These are phyloP conservation scores for Trypethelium eluteriae DNA, from an alignment of 495 filamentous ascomycete genomes.

Conservation along the genomic window DNA sequence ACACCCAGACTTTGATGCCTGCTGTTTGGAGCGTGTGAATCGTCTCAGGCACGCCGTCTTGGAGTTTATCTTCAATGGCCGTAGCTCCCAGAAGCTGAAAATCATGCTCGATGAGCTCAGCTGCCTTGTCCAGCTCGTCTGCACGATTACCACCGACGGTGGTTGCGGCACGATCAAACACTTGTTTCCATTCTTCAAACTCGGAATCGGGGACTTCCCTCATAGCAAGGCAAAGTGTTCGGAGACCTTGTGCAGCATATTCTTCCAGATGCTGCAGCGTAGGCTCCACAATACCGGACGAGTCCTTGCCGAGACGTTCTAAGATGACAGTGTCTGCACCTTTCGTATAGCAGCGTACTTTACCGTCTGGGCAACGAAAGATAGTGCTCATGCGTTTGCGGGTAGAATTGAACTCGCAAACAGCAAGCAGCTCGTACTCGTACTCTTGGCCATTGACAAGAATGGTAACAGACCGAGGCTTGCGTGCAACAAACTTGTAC, in stretches of 20 bases:
- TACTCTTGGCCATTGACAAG: constrained; percentile 56
- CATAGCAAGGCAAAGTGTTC: constrained; percentile 92
- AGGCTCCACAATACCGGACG: constrained; percentile 59
- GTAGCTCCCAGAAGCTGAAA: constrained; percentile 89
- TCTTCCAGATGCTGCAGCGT: constrained; percentile 94
- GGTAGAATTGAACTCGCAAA: constrained; percentile 98
- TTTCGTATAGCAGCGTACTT: constrained; percentile 87
- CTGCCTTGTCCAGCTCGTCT: constrained; percentile 94
- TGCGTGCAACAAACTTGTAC: constrained; percentile 83
- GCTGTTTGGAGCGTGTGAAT: constrained; percentile 96
- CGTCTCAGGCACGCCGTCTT: constrained; percentile 97
- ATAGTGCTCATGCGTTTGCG: constrained; percentile 97
- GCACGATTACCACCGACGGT: constrained; percentile 87
- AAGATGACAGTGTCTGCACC: constrained; percentile 96
- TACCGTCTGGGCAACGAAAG: constrained; percentile 92
- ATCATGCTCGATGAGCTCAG: constrained; percentile 89
- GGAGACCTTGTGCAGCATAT: constrained; percentile 91
- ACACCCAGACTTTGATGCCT: constrained; percentile 97
- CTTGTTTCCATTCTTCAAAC: constrained; percentile 76
- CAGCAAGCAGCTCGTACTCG: constrained; percentile 90
- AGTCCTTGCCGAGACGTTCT: constrained; percentile 78
- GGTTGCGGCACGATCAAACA: constrained; percentile 83
- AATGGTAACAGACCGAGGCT: constrained; percentile 77
- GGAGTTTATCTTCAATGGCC: constrained; percentile 92
- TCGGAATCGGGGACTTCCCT: constrained; percentile 88